Percentiles rank a stretch among this genome's conserved stretches.
These are phyloP conservation scores for Calamus simplicifolius DNA, from an alignment of 176 grass and related monocot species.

Conservation along the genomic window DNA sequence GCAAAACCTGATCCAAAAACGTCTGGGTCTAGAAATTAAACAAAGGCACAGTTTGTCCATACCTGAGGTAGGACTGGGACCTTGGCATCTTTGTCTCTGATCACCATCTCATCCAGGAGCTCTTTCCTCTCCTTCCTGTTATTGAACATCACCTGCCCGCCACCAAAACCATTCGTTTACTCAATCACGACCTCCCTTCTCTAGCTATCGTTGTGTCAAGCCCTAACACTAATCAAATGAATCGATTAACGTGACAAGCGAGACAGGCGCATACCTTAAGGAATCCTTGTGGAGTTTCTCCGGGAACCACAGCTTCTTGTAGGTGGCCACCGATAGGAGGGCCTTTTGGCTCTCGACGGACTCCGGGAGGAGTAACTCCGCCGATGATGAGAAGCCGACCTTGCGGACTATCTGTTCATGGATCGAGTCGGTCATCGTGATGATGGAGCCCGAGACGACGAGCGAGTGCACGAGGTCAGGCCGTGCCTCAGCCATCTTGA, in stretches of 20 bases:
- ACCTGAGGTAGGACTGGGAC: slow-evolving; percentile 62
- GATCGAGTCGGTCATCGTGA: slow-evolving; percentile 87
- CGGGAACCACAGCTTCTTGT: slow-evolving; percentile 75
- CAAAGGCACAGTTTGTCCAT: not conserved
- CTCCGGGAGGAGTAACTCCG: slow-evolving; percentile 73
- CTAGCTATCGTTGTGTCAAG: not conserved
- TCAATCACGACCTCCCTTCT: no score
- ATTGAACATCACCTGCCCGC: slow-evolving; percentile 58
- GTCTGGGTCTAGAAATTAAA: no score
- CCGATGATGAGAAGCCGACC: slow-evolving; percentile 57
- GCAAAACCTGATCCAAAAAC: no score
- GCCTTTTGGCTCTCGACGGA: slow-evolving; percentile 70
- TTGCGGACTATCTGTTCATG: slow-evolving; percentile 27
- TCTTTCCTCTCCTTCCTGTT: slow-evolving; percentile 80
- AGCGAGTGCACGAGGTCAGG: no score
- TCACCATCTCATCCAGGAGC: slow-evolving; percentile 72
- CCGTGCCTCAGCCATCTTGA: no score
- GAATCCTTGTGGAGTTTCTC: slow-evolving; percentile 53
- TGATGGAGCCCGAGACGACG: slow-evolving; percentile 30
- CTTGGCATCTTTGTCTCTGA: slow-evolving; percentile 68
- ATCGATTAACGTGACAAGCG: no score
- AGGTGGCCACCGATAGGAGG: slow-evolving; percentile 51
- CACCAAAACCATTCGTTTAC: not conserved
- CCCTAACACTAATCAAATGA: not conserved
- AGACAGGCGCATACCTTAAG: slow-evolving; percentile 37